phyloP scores from a whole-genome alignment of 768 basidiomycete species.

The Asterophora parasitica region DNA sequence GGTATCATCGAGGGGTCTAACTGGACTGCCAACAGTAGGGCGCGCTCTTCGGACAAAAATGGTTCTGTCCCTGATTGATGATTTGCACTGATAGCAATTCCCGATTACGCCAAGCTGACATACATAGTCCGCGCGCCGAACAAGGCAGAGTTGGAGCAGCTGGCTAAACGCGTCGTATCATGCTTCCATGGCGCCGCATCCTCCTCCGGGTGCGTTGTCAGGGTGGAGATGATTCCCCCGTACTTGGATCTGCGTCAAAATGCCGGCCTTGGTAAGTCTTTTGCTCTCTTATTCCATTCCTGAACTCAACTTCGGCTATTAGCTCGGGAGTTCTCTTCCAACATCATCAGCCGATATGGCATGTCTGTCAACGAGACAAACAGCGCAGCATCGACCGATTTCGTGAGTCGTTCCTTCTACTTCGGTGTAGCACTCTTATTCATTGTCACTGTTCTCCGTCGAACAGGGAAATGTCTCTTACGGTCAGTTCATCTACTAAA shows the following conservation, averaged over 20 bases:
- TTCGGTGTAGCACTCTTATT: conserved; percentile 4
- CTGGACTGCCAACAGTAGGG: conserved; percentile 64
- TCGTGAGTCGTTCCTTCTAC: conserved; percentile 43
- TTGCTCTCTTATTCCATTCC: neutral
- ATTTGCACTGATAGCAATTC: conserved; percentile 70
- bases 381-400: conserved; percentile 68
- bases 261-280: conserved; percentile 39
- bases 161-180: conserved; percentile 55
- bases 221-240: conserved; percentile 34
- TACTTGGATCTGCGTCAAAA: conserved; percentile 63
- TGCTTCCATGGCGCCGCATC: conserved; percentile 70
- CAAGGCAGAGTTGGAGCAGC: conserved; percentile 44
- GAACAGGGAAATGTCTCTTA: conserved; percentile 70
- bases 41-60: neutral
- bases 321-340: conserved; percentile 53
- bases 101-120: conserved; percentile 72
- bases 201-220: conserved; percentile 55
- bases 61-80: too few species aligned
- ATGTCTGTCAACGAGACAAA: conserved; percentile 26
- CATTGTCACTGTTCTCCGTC: neutral
- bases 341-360: conserved; percentile 41
- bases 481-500: conserved; percentile 31
- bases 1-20: conserved; percentile 69
- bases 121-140: conserved; percentile 73
- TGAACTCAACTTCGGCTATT: neutral